phyloP scores from a whole-genome alignment of 495 filamentous ascomycete species.

The Cryomyces antarcticus region DNA sequence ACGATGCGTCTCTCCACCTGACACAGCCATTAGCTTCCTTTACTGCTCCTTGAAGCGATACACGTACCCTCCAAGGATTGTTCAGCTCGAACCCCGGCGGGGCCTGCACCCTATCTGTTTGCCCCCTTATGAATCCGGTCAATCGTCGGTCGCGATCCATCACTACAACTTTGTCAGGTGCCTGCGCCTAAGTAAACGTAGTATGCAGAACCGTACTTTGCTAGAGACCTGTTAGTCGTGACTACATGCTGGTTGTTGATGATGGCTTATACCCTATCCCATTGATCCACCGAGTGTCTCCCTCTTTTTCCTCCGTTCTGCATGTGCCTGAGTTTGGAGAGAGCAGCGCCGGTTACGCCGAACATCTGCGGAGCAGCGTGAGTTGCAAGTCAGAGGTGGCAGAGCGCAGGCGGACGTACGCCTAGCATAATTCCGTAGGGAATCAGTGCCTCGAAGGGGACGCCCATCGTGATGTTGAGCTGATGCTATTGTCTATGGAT shows the following conservation, averaged over 20 bases:
- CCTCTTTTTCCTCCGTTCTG: slow-evolving; percentile 76
- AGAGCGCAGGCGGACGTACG: slow-evolving; percentile 32
- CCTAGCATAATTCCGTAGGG: slow-evolving; percentile 80
- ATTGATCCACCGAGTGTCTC: slow-evolving; percentile 69
- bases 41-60: neutral
- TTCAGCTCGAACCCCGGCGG: slow-evolving; percentile 81
- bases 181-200: neutral
- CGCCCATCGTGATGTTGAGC: slow-evolving; percentile 44
- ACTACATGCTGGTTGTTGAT: slow-evolving; percentile 2
- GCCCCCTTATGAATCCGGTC: slow-evolving; percentile 68
- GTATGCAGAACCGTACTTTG: slow-evolving; percentile 42
- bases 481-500: neutral
- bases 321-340: slow-evolving; percentile 52
- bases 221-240: slow-evolving; percentile 29
- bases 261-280: slow-evolving; percentile 58
- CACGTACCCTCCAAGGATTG: slow-evolving; percentile 75
- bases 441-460: slow-evolving; percentile 88
- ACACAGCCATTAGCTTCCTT: too few relatives aligned
- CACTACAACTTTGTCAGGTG: slow-evolving; percentile 35
- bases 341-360: slow-evolving; percentile 53
- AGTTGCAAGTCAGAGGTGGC: neutral
- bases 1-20: too few relatives aligned
- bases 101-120: slow-evolving; percentile 59
- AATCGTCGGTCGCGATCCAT: slow-evolving; percentile 87
- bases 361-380: slow-evolving; percentile 49